These are phyloP conservation scores for Geum urbanum DNA, from an alignment of 306 rosid species.

Conservation along the genomic window DNA sequence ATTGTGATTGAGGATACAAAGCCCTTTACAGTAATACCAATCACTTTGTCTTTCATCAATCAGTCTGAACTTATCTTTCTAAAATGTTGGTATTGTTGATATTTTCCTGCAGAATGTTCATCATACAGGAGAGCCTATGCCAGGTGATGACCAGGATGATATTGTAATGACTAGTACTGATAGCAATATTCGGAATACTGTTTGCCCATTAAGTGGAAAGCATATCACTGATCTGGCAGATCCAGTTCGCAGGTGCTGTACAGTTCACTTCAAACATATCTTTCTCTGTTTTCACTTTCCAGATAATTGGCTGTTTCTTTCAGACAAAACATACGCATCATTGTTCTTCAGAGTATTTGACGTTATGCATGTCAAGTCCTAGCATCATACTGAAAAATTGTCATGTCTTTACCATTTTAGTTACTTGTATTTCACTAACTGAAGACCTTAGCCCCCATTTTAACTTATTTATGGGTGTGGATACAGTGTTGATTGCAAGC, in stretches of 20 bases:
- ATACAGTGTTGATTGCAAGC: constrained; percentile 72
- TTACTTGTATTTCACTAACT: neutral
- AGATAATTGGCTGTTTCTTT: neutral
- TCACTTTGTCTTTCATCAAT: neutral
- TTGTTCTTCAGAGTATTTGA: neutral
- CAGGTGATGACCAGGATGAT: constrained; percentile 93
- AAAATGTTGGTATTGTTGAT: constrained; percentile 15
- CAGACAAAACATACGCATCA: neutral
- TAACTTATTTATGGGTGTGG: neutral
- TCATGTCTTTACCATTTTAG: too few relatives aligned
- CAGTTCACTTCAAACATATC: constrained; percentile 1
- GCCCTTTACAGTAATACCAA: neutral
- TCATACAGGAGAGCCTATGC: constrained; percentile 84
- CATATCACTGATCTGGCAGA: constrained; percentile 58
- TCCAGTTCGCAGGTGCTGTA: constrained; percentile 82
- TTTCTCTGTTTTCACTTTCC: neutral
- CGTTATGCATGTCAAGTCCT: too few relatives aligned
- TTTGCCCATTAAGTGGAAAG: constrained; percentile 84
- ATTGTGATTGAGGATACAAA: neutral
- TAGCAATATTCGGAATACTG: constrained; percentile 52
- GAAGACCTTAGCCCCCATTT: neutral
- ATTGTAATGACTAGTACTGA: constrained; percentile 85
- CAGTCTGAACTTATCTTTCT: neutral
- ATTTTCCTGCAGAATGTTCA: constrained; percentile 72
- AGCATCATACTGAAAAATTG: neutral